Conservation (phyloP, 106 monocot genomes). For the Amphibolis antarctica region DNA sequence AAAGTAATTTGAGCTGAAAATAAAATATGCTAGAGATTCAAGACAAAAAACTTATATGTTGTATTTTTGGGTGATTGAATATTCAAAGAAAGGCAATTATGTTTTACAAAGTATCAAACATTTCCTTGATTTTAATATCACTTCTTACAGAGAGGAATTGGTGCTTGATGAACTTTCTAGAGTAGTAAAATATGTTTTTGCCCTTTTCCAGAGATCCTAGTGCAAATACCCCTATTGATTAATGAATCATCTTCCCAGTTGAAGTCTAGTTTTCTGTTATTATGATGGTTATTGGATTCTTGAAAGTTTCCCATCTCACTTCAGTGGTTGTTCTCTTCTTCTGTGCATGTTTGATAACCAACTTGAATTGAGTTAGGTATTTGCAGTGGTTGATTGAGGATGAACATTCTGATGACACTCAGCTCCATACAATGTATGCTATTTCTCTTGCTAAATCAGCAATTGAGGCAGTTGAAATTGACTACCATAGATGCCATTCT, state of each 20-base stretch:
- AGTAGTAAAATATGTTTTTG: too few relatives aligned
- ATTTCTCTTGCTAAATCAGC: slow-evolving; percentile 85
- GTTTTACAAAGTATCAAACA: too few relatives aligned
- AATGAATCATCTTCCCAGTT: not conserved
- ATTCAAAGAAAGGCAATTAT: too few relatives aligned
- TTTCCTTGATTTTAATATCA: too few relatives aligned
- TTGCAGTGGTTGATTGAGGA: slow-evolving; percentile 99
- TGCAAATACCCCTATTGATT: too few relatives aligned
- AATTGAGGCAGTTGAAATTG: slow-evolving; percentile 30
- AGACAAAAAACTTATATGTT: too few relatives aligned
- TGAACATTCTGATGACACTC: slow-evolving; percentile 73
- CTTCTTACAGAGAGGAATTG: too few relatives aligned
- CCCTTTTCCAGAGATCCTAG: too few relatives aligned
- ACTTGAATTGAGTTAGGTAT: slow-evolving; percentile 32
- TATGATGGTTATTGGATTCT: not conserved
- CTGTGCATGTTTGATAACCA: not conserved
- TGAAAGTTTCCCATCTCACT: not conserved
- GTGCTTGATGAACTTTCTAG: too few relatives aligned
- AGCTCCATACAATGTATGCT: slow-evolving; percentile 87
- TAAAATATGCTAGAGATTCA: not conserved
- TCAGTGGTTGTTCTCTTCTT: not conserved
- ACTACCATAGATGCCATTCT: slow-evolving; percentile 4
- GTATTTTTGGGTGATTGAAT: too few relatives aligned
- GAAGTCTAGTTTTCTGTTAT: not conserved
- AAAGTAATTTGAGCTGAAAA: not conserved